Evolutionary conservation across 2,329 filamentous ascomycete species (phyloP), one percentile per base, ranked within the genome.

Genomic region (Plectosphaerella plurivora): DNA sequence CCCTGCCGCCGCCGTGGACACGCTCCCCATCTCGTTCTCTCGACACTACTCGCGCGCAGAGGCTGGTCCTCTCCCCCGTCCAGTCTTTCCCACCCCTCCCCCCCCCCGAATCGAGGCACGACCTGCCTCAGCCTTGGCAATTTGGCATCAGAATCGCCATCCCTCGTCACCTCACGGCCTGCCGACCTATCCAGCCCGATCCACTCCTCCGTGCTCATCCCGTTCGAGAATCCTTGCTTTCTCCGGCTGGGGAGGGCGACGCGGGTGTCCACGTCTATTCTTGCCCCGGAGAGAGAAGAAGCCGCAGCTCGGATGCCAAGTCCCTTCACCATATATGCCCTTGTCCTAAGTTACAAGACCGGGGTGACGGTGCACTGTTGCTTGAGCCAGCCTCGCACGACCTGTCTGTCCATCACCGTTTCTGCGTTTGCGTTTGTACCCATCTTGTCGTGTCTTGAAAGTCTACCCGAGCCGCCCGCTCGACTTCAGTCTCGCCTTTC

Each of bases 1-100:
- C 51, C 52, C 35, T 49, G 52, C 51, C 45, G 51, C 54, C 48
- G 53, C 48, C 49, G 49, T 60, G 59, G 59, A 57, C 61, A 61
- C 59, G 52, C 11, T 57, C 56, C 57, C 28, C 7, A 33, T 33
- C 28, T 33, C 28, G 3, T 8, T 12, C 9, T 8, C 52, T 52
- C 54, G 52, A 52, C 55, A 47, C 45, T 39, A 25, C 57, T 55
- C 57, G 55, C 58, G 55, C 58, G 59, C 56, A 49, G 45, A 45
- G 52, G 50, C 53, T 56, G 55, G 56, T 25, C 55, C 56, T 22
- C 22, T 28, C 5, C 25, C 25, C 28, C 28, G 28, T 33, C 28
- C 28, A 33, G 28, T 33, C 28, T 33, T 33, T 33, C 28, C 8
- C 28, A 33, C 28, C 28, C 28, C 8, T 33, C 28, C 28, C 28